Base-by-base conservation (phyloP, 768 basidiomycete genomes). In the Amanita inopinata region DNA sequence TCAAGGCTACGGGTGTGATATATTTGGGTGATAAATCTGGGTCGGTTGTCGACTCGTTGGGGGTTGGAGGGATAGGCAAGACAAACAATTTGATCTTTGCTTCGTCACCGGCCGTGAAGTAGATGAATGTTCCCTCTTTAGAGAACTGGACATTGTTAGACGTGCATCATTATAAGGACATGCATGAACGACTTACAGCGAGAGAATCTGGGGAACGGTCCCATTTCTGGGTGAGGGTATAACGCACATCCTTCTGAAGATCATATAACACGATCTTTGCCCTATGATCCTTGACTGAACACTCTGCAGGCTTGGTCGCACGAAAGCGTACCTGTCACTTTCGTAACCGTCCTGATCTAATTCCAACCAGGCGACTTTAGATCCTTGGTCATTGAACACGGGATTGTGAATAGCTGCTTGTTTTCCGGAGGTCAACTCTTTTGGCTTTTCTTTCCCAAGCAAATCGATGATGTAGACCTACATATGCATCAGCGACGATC, bases 271-370 rank as follows among this genome's bases (percentile, higher is more conserved):
- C 76, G 35, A 92, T 70, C 56, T 86, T 84, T 5, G 76, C 73
- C 47, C 87, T 86, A 19, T 25, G 32, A 18, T 3, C 37, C 11
- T 5, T 35, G 37, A 43, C 23, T 18, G 36, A n/a, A n/a, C n/a
- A n/a, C n/a, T n/a, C 22, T 48, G 35, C 40, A 35, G 7, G 5
- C 15, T 11, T 12, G n/a, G 3, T 28, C 43, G 23, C 17, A 40
- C 5, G 33, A 20, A 40, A 5, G 43, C 56, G 32, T 46, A 78
- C 80, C 83, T 75, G 61, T 94, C 93, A 39, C 83, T 71, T 61
- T 97, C 93, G 51, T 92, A 83, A 1, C 93, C 92, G 51, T 97
- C 90, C 55, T 83, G 58, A 39, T 81, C 78, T 48, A 92, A 73
- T 58, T 97, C 86, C 28, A 88, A 62, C 93, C 93, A 98, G 1